Evolutionary conservation across 352 stramenopile genomes (phyloP).

Genomic region (Phytophthora sp.): DNA sequence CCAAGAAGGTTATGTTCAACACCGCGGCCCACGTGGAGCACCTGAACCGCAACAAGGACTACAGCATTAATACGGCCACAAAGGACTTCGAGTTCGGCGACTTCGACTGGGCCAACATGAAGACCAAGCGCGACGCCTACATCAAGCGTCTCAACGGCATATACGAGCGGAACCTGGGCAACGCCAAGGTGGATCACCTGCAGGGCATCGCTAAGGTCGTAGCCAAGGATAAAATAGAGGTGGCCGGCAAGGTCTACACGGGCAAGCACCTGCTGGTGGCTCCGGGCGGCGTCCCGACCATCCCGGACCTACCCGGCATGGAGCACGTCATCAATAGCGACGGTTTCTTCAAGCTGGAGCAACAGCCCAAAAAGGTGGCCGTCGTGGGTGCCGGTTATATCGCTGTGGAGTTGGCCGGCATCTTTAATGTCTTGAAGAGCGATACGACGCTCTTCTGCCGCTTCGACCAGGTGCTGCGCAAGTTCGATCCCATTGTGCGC

Average conservation of each 20-base stretch:
- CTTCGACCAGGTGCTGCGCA: conserved; percentile 83
- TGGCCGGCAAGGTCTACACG: conserved; percentile 76
- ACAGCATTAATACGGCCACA: conserved; percentile 61
- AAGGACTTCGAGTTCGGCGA: conserved; percentile 61
- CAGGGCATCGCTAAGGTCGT: conserved; percentile 91
- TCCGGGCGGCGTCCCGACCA: conserved; percentile 89
- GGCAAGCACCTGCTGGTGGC: conserved; percentile 96
- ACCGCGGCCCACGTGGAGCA: conserved; percentile 84
- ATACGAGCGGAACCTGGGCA: conserved; percentile 94
- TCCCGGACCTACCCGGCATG: conserved; percentile 85
- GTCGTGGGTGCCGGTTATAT: conserved; percentile 98
- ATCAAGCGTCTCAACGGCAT: conserved; percentile 96
- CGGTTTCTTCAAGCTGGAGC: conserved; percentile 97
- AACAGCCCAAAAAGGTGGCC: conserved; percentile 89
- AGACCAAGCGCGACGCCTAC: conserved; percentile 94
- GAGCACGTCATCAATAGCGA: conserved; percentile 96
- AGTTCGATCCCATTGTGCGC: conserved; percentile 91
- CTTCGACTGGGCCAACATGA: conserved; percentile 94
- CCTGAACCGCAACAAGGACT: conserved; percentile 65
- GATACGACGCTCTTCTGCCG: conserved; percentile 93
- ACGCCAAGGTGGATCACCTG: conserved; percentile 89
- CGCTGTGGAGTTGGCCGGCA: conserved; percentile 95
- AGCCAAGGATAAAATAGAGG: conserved; percentile 78
- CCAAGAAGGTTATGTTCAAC: conserved; percentile 99
- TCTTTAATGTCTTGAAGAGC: conserved; percentile 94